phyloP scores from a whole-genome alignment of 2,329 filamentous ascomycete genomes.

The Grosmannia clavigera region DNA sequence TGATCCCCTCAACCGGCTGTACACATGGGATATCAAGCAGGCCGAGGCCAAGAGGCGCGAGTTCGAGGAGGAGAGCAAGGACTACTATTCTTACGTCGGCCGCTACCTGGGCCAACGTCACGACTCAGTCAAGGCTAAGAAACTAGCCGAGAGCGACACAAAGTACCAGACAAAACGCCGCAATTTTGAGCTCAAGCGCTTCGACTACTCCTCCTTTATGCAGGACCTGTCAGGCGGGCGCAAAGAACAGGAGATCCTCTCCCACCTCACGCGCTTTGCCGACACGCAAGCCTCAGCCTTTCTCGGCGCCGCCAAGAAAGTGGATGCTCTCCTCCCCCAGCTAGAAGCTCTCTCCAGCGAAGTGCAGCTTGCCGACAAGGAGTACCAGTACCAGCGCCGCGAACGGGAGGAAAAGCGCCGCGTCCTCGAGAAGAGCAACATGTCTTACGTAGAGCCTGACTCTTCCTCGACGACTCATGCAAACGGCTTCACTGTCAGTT shows the following conservation, averaged over 20 bases:
- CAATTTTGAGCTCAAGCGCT: slow-evolving; percentile 93
- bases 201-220: slow-evolving; percentile 98
- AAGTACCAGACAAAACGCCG: slow-evolving; percentile 92
- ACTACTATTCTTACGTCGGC: slow-evolving; percentile 92
- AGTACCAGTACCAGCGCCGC: slow-evolving; percentile 89
- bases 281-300: slow-evolving; percentile 80
- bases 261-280: slow-evolving; percentile 86
- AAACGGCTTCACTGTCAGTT: neutral
- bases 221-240: slow-evolving; percentile 97
- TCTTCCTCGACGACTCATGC: slow-evolving; percentile 2
- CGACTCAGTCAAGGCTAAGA: slow-evolving; percentile 95
- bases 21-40: slow-evolving; percentile 94
- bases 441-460: slow-evolving; percentile 59
- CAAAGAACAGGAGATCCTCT: slow-evolving; percentile 94
- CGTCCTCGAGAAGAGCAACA: slow-evolving; percentile 76
- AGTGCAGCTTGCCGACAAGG: slow-evolving; percentile 88
- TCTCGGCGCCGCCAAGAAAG: slow-evolving; percentile 69
- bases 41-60: slow-evolving; percentile 94
- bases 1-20: slow-evolving; percentile 82
- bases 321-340: slow-evolving; percentile 77
- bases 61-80: slow-evolving; percentile 97
- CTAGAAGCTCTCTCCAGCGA: slow-evolving; percentile 79
- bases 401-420: slow-evolving; percentile 92
- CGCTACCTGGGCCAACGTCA: slow-evolving; percentile 93
- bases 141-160: slow-evolving; percentile 83